A percentile compares a stretch with the other conserved stretches of the same genome.
Evolutionary conservation across 306 rosid genomes (phyloP).

Genomic region (Herpetospermum pedunculosum): DNA sequence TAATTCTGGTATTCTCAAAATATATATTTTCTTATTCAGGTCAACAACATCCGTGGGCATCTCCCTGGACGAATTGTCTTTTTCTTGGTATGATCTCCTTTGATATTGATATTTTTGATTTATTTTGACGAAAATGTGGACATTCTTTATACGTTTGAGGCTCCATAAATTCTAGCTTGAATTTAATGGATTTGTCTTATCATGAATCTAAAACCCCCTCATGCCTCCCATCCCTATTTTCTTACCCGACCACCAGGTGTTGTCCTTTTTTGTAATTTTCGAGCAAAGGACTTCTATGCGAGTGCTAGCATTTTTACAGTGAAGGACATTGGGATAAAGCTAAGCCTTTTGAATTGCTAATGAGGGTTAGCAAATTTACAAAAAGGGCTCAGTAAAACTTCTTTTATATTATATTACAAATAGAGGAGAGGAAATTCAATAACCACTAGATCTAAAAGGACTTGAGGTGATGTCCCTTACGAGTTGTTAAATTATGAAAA

Average conservation of each 20-base stretch:
- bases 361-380: not conserved
- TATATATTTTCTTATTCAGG: constrained; percentile 45
- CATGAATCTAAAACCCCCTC: not conserved
- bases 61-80: constrained; percentile 97
- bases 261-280: not conserved
- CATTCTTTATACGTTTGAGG: constrained; percentile 7
- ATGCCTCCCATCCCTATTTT: not conserved
- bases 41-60: constrained; percentile 95
- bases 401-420: not conserved
- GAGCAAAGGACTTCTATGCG: not conserved
- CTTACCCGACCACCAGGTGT: too few relatives aligned
- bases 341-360: not conserved
- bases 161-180: not conserved
- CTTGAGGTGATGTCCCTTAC: not conserved
- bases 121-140: not conserved
- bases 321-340: not conserved
- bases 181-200: not conserved
- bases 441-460: not conserved
- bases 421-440: not conserved
- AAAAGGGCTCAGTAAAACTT: not conserved
- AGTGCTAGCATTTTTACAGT: not conserved
- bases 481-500: not conserved
- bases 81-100: constrained; percentile 64
- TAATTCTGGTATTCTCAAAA: not conserved
- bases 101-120: constrained; percentile 7